Evolutionary conservation across 345 rosid species (phyloP).

Genomic region (Pistacia integerrima): DNA sequence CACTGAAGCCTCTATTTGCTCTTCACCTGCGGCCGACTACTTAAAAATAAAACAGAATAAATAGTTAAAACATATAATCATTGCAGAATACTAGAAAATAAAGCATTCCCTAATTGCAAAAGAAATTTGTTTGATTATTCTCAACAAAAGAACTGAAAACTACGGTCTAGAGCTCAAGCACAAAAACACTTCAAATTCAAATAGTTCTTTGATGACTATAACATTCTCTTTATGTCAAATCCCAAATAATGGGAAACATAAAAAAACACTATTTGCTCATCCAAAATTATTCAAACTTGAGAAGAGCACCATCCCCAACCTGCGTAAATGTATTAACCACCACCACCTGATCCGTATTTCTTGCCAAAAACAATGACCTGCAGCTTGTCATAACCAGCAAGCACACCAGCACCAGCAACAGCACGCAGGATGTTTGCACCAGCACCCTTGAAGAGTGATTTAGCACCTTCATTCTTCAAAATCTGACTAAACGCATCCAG

Average conservation of each 20-base stretch:
- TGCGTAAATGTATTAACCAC: constrained; percentile 32
- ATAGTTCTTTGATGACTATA: constrained; percentile 6
- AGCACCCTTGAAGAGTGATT: constrained; percentile 67
- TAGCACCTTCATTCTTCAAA: constrained; percentile 54
- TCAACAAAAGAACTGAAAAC: constrained; percentile 6
- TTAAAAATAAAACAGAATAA: too few species aligned
- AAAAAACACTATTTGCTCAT: constrained; percentile 11
- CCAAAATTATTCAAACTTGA: constrained; percentile 34
- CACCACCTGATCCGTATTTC: constrained; percentile 57
- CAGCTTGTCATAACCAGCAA: constrained; percentile 68
- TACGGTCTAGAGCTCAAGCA: constrained; percentile 7
- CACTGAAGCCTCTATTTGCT: too few species aligned
- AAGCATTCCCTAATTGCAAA: neutral
- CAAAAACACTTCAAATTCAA: constrained; percentile 27
- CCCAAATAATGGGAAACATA: constrained; percentile 15
- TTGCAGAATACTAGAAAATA: too few species aligned
- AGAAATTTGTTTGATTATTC: constrained; percentile 9
- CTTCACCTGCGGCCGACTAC: too few species aligned
- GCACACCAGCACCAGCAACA: constrained; percentile 66
- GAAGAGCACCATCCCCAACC: constrained; percentile 9
- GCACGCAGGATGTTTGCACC: constrained; percentile 67
- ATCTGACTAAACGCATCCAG: constrained; percentile 50
- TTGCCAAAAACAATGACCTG: constrained; percentile 57
- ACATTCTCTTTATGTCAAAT: neutral
- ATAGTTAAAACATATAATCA: too few species aligned